Percentiles rank a stretch among this genome's conserved stretches.
These are phyloP conservation scores for Hirsutella minnesotensis DNA, from an alignment of 2,329 filamentous ascomycete genomes.

Conservation along the genomic window DNA sequence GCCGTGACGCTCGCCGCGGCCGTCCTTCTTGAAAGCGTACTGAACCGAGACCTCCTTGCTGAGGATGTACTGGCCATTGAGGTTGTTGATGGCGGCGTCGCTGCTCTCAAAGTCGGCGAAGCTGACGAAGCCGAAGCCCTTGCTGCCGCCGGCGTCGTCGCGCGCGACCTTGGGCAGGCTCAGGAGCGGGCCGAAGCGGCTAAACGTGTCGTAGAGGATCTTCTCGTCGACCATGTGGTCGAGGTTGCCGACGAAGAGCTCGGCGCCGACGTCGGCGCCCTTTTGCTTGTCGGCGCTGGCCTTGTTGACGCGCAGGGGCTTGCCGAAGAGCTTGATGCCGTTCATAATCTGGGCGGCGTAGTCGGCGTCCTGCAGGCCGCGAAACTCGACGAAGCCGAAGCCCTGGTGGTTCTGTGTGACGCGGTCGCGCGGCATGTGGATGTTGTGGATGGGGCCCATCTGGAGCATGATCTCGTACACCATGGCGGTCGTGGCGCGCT, in stretches of 20 bases:
- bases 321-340: slow-evolving; percentile 83
- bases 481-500: slow-evolving; percentile 80
- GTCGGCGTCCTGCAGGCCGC: slow-evolving; percentile 87
- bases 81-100: slow-evolving; percentile 79
- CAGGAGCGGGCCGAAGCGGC: slow-evolving; percentile 77
- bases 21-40: slow-evolving; percentile 99
- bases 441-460: slow-evolving; percentile 92
- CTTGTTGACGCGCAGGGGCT: slow-evolving; percentile 95
- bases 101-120: slow-evolving; percentile 90
- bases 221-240: slow-evolving; percentile 93
- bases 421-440: slow-evolving; percentile 95
- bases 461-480: slow-evolving; percentile 98
- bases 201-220: slow-evolving; percentile 87
- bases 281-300: slow-evolving; percentile 85
- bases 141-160: slow-evolving; percentile 77
- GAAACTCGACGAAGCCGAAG: slow-evolving; percentile 98
- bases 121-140: slow-evolving; percentile 93
- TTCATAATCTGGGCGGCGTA: slow-evolving; percentile 97
- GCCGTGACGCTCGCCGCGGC: slow-evolving; percentile 90
- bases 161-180: slow-evolving; percentile 82
- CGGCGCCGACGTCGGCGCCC: slow-evolving; percentile 83
- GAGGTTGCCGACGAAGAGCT: slow-evolving; percentile 93
- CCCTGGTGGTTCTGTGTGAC: slow-evolving; percentile 95
- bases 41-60: slow-evolving; percentile 95
- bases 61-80: slow-evolving; percentile 94